Base-by-base conservation (phyloP, 2,329 filamentous ascomycete genomes). In the Orbilia oligospora region DNA sequence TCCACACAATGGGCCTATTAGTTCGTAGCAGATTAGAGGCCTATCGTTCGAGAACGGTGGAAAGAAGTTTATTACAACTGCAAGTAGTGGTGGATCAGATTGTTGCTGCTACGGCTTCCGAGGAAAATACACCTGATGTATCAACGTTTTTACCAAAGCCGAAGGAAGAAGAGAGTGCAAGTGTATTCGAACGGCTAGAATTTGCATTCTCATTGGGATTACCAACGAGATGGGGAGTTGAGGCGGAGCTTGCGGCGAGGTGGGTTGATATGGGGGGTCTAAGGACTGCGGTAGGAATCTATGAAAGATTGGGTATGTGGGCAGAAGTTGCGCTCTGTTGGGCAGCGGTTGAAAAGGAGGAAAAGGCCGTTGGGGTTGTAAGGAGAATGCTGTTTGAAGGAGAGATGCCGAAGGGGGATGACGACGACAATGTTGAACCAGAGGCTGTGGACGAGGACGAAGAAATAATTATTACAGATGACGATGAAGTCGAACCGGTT, bases 31-130 rank as follows among this genome's bases (percentile, higher is more conserved):
- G 96, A 16, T 95, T 98, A 69, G 96, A 99, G 84, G 88, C 94
- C 0, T 94, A 97, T 84, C 89, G 90, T 67, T 93, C 94, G 67
- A 88, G 95, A 69, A 99, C 96, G 0, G 88, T 97, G 44, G 96
- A 99, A 85, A 88, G 96, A 76, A 93, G 93, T 55, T 90, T 99
- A 0, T 86, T 99, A 20, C 96, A 99, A 85, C 89, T 99, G 81
- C 96, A 99, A 84, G 94, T 94, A 0, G 90, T 99, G 0, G 94
- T 97, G 0, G 96, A 99, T 81, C 96, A 99, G 83, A 92, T 99
- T 66, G 90, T 99, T 76, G 92, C 93, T 0, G 94, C 98, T 79
- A 98, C 93, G 0, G 87, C 88, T 2, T 84, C 84, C 16, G 81
- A 70, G 85, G 49, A 83, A 3, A 81, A 84, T 0, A 82, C 85